Conservation (phyloP, 1,139 yeast species). For the Pichia sp. region DNA sequence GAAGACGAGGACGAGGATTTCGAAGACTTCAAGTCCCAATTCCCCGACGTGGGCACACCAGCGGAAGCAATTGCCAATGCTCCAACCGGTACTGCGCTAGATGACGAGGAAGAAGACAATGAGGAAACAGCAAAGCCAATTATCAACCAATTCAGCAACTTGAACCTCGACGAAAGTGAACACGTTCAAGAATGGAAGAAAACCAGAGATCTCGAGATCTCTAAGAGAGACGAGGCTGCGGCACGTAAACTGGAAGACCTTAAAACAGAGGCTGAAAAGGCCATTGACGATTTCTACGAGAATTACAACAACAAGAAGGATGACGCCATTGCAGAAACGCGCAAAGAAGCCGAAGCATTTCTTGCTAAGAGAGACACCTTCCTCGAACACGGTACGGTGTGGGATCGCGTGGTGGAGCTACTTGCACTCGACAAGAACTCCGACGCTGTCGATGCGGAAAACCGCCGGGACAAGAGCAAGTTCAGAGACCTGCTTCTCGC, state of each 20-base stretch:
- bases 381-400: conserved; percentile 66
- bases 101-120: conserved; percentile 11
- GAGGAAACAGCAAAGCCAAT: conserved; percentile 1
- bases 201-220: conserved; percentile 74
- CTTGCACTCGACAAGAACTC: conserved; percentile 30
- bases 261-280: conserved; percentile 71
- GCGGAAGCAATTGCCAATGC: conserved; percentile 26
- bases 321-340: conserved; percentile 55
- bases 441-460: conserved; percentile 20
- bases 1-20: conserved; percentile 46
- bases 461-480: conserved; percentile 55
- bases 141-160: conserved; percentile 18
- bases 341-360: conserved; percentile 63
- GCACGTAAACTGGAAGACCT: conserved; percentile 60
- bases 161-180: conserved; percentile 41
- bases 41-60: conserved; percentile 48
- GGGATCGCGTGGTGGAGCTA: conserved; percentile 72
- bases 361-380: conserved; percentile 73
- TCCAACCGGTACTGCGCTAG: conserved; percentile 15
- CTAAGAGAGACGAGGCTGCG: conserved; percentile 73
- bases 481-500: conserved; percentile 61
- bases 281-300: conserved; percentile 91
- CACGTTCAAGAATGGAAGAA: conserved; percentile 76
- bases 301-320: conserved; percentile 86
- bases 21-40: conserved; percentile 59